Evolutionary conservation across 257 asterid species (phyloP).

Genomic region (Jaltomata sinuosa): DNA sequence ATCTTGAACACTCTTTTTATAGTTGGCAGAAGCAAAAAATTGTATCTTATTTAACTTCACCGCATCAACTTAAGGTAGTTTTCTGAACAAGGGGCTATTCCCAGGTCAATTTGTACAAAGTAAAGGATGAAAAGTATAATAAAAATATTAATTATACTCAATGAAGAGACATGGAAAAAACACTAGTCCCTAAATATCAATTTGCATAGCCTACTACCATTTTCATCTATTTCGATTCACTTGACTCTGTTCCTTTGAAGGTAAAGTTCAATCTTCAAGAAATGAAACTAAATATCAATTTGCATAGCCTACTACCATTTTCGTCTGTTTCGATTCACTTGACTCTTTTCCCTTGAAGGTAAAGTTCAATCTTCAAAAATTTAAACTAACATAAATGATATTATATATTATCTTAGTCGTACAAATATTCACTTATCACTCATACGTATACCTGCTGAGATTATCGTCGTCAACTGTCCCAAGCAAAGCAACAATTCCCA

Average conservation of each 20-base stretch:
- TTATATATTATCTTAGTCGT: too few species aligned
- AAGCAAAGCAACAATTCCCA: conserved; percentile 72
- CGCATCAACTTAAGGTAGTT: not conserved
- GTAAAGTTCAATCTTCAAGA: not conserved
- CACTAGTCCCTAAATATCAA: too few species aligned
- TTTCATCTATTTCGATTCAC: not conserved
- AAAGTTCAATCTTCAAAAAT: not conserved
- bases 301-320: not conserved
- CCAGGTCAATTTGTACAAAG: not conserved
- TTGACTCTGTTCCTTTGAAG: not conserved
- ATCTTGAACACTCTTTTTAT: not conserved
- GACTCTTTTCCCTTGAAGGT: not conserved
- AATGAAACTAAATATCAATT: not conserved
- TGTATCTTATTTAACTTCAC: not conserved
- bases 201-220: not conserved
- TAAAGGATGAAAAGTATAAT: not conserved
- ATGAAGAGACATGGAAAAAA: too few species aligned
- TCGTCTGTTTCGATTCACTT: not conserved
- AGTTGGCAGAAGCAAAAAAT: not conserved
- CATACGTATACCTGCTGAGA: not conserved
- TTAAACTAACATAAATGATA: not conserved
- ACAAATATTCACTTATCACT: too few species aligned
- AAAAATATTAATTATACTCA: not conserved
- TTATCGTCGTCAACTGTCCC: conserved; percentile 22
- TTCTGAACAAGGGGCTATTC: not conserved